Evolutionary conservation across 2,329 filamentous ascomycete species (phyloP), one percentile per base, ranked within the genome.

Genomic region (Fusarium armeniacum): DNA sequence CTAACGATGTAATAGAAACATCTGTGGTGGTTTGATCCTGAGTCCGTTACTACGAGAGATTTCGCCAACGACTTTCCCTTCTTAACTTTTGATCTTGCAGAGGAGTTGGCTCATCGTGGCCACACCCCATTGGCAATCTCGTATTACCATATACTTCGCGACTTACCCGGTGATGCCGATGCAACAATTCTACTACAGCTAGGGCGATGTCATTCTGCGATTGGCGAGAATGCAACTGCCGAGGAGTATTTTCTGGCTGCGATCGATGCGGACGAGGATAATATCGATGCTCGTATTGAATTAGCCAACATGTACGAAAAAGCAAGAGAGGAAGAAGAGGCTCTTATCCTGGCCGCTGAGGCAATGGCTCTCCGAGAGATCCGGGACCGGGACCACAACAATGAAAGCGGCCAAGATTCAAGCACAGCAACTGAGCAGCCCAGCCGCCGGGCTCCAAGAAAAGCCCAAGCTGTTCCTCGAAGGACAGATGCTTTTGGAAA

Each of bases 241-340:
- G 91, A 95, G 74, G 89, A 92, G 68, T 92, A 89, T 75, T 96
- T 94, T 73, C 86, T 93, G 26, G 88, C 88, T 3, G 89, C 94
- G 13, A 89, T 93, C 38, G 88, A 93, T 53, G 86, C 89, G 62
- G 91, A 97, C 67, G 83, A 89, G 45, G 84, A 88, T 41, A 90
- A 91, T 61, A 89, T 95, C 49, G 90, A 94, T 66, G 92, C 93
- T 40, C 90, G 93, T 40, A 89, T 92, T 32, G 89, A 93, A 73
- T 84, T 98, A 12, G 93, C 93, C 15, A 94, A 92, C 73, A 88
- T 98, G 78, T 97, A 97, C 75, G 93, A 97, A 77, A 89, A 86
- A 67, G 86, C 87, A 45, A 90, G 90, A 67, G 88, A 91, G 80
- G 89, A 87, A 24, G 91, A 94, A 73, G 89, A 93, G 74, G 94